phyloP scores from a whole-genome alignment of 169 alveolate genomes.

The Plasmodium knowlesi region DNA sequence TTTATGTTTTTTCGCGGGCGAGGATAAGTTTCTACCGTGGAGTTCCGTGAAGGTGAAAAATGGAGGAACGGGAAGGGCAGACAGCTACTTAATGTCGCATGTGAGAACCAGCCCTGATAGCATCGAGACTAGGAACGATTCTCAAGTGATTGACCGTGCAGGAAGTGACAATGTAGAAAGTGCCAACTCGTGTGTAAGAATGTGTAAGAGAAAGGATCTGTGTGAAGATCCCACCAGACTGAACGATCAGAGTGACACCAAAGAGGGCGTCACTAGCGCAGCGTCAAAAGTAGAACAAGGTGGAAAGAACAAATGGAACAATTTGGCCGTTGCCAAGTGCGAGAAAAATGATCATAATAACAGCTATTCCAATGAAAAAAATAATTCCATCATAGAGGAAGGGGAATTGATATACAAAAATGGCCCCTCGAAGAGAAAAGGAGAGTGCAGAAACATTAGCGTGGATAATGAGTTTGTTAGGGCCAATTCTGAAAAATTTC shows the following conservation, averaged over 20 bases:
- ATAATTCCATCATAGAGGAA: not conserved
- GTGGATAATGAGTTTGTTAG: not conserved
- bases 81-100: not conserved
- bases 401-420: not conserved
- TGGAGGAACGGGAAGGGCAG: not conserved
- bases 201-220: not conserved
- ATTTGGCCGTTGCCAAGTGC: not conserved
- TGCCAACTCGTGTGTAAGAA: not conserved
- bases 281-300: not conserved
- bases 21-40: conserved; percentile 64
- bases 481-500: conserved; percentile 9
- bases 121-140: not conserved
- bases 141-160: not conserved
- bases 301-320: not conserved
- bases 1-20: conserved; percentile 42
- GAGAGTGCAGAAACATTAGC: not conserved
- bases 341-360: not conserved
- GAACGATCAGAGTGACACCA: not conserved
- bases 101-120: not conserved
- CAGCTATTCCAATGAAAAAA: not conserved
- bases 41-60: not conserved
- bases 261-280: not conserved
- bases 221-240: not conserved
- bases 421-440: not conserved
- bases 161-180: not conserved